Evolutionary conservation across 768 basidiomycete species (phyloP), one percentile per base, ranked within the genome.

Genomic region (Russula abietina): DNA sequence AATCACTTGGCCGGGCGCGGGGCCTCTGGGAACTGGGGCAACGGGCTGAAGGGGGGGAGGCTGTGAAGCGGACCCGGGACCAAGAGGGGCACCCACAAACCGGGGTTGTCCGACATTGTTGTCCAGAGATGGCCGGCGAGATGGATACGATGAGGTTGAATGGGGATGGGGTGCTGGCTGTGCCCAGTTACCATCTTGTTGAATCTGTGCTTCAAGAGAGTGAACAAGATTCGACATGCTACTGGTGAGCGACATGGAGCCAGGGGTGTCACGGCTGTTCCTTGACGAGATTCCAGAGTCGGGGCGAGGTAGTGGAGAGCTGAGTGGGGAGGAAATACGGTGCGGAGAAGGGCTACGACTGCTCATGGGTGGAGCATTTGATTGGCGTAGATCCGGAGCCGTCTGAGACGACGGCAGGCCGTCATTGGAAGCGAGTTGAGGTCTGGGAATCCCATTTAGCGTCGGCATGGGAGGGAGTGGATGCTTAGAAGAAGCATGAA

Each of bases 381-480:
- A 14, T 54, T 62, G 61, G 36, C 57, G 55, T 32, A 68, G 6
- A 22, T 68, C 65, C 3, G 67, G 67, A 14, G 67, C 65, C 16
- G 67, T 67, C 30, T 63, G 60, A n/a, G 67, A 68, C 14, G 67
- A 50, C 19, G 59, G 54, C 17, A 68, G 22, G 52, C 48, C 57
- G 26, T 43, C 61, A 22, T 30, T 22, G 16, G 46, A 46, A 14
- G 43, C 8, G 5, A 22, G 30, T 14, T 57, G 61, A 17, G 55
- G 38, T 28, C 48, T 60, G 4, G 39, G 55, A 22, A 28, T 26
- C n/a, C 53, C 64, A 36, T 73, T 75, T 28, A 83, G 66, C 9
- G 80, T 71, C 6, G 88, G 87, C 56, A 89, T 70, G 3, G 87
- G 88, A 4, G 89, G 89, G 6, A 87, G 81, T 45, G 86, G 83